Evolutionary conservation across 169 alveolate species (phyloP).

Genomic region (Babesia ovis): DNA sequence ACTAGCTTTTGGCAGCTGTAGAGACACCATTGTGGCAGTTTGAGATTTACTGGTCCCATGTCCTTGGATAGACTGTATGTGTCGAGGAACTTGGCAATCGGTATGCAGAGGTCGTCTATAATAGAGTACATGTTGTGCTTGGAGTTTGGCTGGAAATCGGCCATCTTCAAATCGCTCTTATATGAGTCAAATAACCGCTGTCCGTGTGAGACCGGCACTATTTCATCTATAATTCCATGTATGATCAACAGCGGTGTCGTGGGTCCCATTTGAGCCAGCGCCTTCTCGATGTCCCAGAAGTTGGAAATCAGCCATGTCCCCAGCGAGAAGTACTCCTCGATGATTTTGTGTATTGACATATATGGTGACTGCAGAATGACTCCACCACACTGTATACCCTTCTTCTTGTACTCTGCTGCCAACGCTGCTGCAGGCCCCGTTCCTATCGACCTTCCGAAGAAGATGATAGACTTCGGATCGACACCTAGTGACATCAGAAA

Average conservation of each 20-base stretch:
- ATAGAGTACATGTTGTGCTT: conserved; percentile 75
- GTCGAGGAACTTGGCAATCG: conserved; percentile 43
- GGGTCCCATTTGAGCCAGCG: conserved; percentile 57
- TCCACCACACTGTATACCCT: conserved; percentile 77
- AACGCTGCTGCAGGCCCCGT: conserved; percentile 84
- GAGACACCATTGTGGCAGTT: conserved; percentile 65
- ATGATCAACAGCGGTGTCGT: conserved; percentile 77
- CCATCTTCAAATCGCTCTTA: conserved; percentile 69
- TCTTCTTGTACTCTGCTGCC: conserved; percentile 70
- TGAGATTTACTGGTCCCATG: conserved; percentile 24
- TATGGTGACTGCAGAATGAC: conserved; percentile 84
- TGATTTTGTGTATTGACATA: conserved; percentile 78
- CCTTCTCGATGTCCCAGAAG: conserved; percentile 73
- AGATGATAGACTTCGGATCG: conserved; percentile 69
- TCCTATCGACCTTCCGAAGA: conserved; percentile 85
- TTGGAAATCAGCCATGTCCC: conserved; percentile 73
- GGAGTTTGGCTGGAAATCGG: conserved; percentile 71
- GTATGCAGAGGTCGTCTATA: conserved; percentile 62
- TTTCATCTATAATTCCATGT: conserved; percentile 82
- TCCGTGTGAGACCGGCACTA: conserved; percentile 78
- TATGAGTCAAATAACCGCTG: conserved; percentile 74
- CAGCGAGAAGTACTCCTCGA: conserved; percentile 73
- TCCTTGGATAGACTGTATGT: conserved; percentile 25
- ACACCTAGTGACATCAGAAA: conserved; percentile 77
- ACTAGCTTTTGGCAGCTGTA: conserved; percentile 42